Evolutionary conservation across 2,329 filamentous ascomycete species (phyloP), one percentile per base, ranked within the genome.

Genomic region (Alternaria arborescens): DNA sequence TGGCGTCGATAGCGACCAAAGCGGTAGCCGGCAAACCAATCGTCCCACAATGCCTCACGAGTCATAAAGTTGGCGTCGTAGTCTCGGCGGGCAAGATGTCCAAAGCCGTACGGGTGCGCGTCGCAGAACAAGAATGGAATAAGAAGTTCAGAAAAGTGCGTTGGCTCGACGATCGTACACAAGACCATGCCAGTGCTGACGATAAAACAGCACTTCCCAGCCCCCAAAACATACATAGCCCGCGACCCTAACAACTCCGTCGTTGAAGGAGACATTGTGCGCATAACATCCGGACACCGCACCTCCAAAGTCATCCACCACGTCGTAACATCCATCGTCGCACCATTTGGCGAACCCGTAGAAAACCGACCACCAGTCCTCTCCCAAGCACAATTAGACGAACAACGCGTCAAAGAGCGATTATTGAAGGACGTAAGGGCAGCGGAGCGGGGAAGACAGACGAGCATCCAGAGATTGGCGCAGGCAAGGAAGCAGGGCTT

Each of bases 221-320:
- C 85, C 44, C 86, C 87, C 22, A 82, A 85, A 66, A 85, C 87
- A 67, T 85, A 90, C 75, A 87, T 94, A 30, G 91, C 94, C 38
- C 90, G 93, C 82, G 92, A 95, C 78, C 92, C 92, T 28, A 87
- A 87, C 77, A 86, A 88, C 68, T 93, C 90, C 26, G 85, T 93
- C 38, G 85, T 88, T 59, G 85, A 86, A 52, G 92, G 92, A 73
- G 92, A 95, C 77, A 87, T 94, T 3, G 87, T 95, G 28, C 85
- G 88, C 64, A 91, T 94, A 69, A 82, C 84, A 8, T 84, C 88
- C 5, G 89, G 88, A 58, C 89, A 85, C 85, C 86, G 87, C 53
- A 87, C 86, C 7, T 88, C 87, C 41, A 87, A 87, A 64, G 81
- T 83, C 64, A 92, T 94, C 70, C 86, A 87, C 26, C 91, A 94